Conservation (phyloP, 2,329 filamentous ascomycete genomes). For the Arthrinium phaeospermum region DNA sequence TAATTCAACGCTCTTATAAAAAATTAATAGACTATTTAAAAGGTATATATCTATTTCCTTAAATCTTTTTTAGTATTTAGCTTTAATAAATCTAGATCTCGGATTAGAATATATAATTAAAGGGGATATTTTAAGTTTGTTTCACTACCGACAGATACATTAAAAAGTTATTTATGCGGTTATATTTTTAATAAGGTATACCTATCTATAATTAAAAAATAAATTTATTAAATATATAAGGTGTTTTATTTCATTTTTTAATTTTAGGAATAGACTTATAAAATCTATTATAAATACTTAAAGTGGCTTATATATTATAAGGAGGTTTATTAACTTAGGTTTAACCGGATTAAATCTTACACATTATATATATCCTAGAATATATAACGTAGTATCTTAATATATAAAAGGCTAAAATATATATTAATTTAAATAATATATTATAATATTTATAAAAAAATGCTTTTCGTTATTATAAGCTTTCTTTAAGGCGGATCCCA, state of each 20-base stretch:
- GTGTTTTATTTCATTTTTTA: not conserved
- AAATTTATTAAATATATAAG: not conserved
- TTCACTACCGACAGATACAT: not conserved
- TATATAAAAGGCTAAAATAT: not conserved
- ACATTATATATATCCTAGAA: not conserved
- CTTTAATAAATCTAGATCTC: not conserved
- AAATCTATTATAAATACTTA: not conserved
- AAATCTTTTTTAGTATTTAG: no score
- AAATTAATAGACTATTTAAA: no score
- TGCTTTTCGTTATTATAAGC: not conserved
- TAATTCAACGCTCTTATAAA: no score
- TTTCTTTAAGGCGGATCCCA: not conserved
- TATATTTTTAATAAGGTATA: not conserved
- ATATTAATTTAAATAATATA: not conserved
- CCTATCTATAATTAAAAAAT: not conserved
- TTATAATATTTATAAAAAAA: not conserved
- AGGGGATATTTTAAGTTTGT: not conserved
- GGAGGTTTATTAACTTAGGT: not conserved
- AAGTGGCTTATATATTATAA: not conserved
- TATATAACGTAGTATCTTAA: not conserved
- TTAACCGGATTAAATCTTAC: not conserved
- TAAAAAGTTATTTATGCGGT: not conserved
- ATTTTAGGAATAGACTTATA: not conserved
- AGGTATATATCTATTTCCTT: no score
- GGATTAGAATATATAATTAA: not conserved